Evolutionary conservation across 2,329 filamentous ascomycete species (phyloP).

Genomic region (Fusarium buharicum): DNA sequence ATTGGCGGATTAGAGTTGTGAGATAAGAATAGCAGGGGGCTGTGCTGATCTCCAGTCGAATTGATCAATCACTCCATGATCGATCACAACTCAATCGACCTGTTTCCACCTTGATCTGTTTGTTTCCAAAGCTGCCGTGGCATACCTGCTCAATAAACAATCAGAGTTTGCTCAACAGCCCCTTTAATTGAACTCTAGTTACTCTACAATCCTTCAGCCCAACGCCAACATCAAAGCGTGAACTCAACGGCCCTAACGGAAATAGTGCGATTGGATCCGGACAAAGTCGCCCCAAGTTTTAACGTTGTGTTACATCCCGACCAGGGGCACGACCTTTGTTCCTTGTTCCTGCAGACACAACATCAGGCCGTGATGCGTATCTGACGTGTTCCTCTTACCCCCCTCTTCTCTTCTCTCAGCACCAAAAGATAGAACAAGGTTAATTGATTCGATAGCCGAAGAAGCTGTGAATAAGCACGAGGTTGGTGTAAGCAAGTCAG

Average conservation of each 20-base stretch:
- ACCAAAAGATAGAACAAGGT: not conserved
- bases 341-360: constrained; percentile 21
- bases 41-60: constrained; percentile 12
- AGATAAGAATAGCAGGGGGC: constrained; percentile 2
- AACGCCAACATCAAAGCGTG: not conserved
- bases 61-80: constrained; percentile 14
- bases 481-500: not conserved
- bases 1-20: constrained; percentile 2
- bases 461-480: not conserved
- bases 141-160: not conserved
- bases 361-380: constrained; percentile 24
- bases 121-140: not conserved
- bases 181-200: not conserved
- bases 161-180: not conserved
- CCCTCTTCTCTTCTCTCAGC: not conserved
- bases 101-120: not conserved
- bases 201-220: not conserved
- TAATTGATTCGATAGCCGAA: not conserved
- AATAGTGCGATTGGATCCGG: not conserved
- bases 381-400: constrained; percentile 35
- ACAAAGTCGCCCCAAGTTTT: not conserved
- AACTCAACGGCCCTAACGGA: not conserved
- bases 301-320: constrained; percentile 21
- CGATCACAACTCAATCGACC: constrained; percentile 5
- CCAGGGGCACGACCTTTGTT: constrained; percentile 16